Conservation (phyloP, 2,329 filamentous ascomycete genomes). For the Pyrenophora graminea region DNA sequence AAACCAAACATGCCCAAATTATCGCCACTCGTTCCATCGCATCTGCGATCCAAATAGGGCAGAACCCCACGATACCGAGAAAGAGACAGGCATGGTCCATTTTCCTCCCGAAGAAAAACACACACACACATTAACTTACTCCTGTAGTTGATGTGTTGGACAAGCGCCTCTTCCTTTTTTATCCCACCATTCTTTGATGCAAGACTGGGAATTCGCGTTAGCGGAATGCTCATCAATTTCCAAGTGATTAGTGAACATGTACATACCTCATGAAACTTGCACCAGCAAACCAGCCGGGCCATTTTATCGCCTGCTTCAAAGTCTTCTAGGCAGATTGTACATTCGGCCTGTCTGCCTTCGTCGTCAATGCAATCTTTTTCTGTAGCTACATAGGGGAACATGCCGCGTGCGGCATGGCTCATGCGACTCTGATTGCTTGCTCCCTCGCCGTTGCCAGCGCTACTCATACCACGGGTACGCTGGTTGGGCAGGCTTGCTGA, state of each 20-base stretch:
- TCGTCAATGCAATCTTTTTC: constrained; percentile 67
- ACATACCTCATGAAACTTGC: constrained; percentile 63
- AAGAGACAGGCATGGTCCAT: too few relatives aligned
- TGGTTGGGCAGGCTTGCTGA: constrained; percentile 35
- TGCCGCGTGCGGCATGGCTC: constrained; percentile 42
- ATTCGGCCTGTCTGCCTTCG: constrained; percentile 58
- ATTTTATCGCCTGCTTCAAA: constrained; percentile 64
- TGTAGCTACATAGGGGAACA: constrained; percentile 60
- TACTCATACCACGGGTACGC: constrained; percentile 42
- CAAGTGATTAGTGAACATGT: neutral
- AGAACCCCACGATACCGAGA: too few relatives aligned
- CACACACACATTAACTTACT: constrained; percentile 12
- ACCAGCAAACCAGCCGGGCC: constrained; percentile 65
- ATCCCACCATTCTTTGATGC: constrained; percentile 65
- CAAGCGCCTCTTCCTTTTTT: constrained; percentile 60
- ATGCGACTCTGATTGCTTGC: constrained; percentile 29
- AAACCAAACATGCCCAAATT: too few relatives aligned
- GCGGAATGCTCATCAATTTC: neutral
- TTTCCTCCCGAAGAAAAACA: too few relatives aligned
- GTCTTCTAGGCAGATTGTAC: constrained; percentile 68
- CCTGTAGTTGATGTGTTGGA: constrained; percentile 61
- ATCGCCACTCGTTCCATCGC: too few relatives aligned
- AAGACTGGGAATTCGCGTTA: constrained; percentile 41
- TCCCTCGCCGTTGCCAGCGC: constrained; percentile 31
- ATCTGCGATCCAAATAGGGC: too few relatives aligned